A percentile compares a stretch with the other conserved stretches of the same genome.
phyloP scores from a whole-genome alignment of 2,329 filamentous ascomycete species.

The Stachybotrys chlorohalonatus region DNA sequence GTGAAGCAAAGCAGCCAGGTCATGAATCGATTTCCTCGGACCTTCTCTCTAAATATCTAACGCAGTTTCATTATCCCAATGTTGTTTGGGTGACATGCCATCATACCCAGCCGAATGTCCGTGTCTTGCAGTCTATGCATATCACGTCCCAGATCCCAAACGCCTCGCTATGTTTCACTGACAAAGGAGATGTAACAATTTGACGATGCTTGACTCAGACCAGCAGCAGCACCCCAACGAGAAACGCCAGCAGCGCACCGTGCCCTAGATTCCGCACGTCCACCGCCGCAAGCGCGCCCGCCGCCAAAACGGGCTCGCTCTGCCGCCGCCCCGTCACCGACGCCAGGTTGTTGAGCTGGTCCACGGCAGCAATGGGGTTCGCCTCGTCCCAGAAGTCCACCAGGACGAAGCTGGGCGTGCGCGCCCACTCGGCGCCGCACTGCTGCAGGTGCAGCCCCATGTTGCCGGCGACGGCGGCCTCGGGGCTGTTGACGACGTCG shows the following conservation, averaged over 20 bases:
- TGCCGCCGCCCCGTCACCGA: conserved; percentile 24
- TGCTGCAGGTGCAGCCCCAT: conserved; percentile 42
- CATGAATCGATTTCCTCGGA: no score
- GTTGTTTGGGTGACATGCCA: no score
- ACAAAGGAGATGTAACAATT: background rate
- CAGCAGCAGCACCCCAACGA: conserved; percentile 31
- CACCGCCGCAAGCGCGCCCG: conserved; percentile 8
- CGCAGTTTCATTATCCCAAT: no score
- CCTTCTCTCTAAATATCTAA: no score
- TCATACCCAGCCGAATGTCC: background rate
- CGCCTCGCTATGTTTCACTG: background rate
- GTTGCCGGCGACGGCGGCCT: conserved; percentile 40
- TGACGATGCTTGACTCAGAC: conserved; percentile 3
- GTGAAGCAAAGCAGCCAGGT: no score
- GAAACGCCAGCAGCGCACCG: conserved; percentile 33
- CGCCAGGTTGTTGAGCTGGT: conserved; percentile 53
- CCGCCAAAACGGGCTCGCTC: conserved; percentile 6
- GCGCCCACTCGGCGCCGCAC: conserved; percentile 51
- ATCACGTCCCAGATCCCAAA: background rate
- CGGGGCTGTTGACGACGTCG: conserved; percentile 55
- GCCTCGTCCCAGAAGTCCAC: conserved; percentile 75
- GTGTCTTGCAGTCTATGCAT: no score
- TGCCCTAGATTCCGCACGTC: conserved; percentile 15
- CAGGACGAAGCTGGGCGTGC: conserved; percentile 61
- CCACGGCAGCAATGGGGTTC: conserved; percentile 59